A percentile compares a stretch with the other conserved stretches of the same genome.
Conservation (phyloP, 306 rosid species). For the Dicorynia guianensis region DNA sequence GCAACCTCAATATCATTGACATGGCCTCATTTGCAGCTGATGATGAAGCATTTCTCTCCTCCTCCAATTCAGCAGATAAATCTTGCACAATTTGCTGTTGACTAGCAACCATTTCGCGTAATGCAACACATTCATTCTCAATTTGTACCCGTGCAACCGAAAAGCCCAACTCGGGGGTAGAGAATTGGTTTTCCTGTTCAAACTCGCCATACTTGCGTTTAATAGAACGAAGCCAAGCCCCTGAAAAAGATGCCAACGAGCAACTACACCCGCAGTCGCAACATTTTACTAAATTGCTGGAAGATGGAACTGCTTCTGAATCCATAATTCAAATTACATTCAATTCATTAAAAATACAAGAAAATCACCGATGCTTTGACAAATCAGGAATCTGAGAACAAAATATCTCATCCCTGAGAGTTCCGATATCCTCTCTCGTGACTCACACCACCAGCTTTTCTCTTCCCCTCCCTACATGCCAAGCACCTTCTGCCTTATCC, state of each 20-base stretch:
- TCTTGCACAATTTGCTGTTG: constrained; percentile 75
- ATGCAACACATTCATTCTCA: constrained; percentile 70
- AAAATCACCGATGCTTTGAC: constrained; percentile 19
- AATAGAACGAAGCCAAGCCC: constrained; percentile 65
- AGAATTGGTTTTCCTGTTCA: constrained; percentile 47
- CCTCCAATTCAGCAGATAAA: constrained; percentile 80
- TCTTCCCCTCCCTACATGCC: constrained; percentile 46
- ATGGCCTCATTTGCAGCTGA: constrained; percentile 95
- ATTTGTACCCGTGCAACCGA: constrained; percentile 67
- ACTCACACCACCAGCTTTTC: constrained; percentile 5
- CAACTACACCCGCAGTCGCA: constrained; percentile 67
- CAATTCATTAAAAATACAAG: constrained; percentile 22
- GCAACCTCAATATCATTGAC: constrained; percentile 97
- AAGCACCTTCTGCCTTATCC: constrained; percentile 29
- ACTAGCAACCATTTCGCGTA: constrained; percentile 71
- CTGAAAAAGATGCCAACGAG: constrained; percentile 41
- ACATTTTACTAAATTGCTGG: constrained; percentile 52
- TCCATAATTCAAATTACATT: constrained; percentile 64
- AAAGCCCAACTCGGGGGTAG: constrained; percentile 47
- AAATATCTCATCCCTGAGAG: background rate
- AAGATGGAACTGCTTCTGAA: constrained; percentile 56
- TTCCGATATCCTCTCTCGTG: constrained; percentile 17
- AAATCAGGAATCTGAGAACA: constrained; percentile 23
- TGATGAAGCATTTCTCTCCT: constrained; percentile 94
- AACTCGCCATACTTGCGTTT: constrained; percentile 66